Conservation (phyloP, 1,139 yeast genomes). For the Blastobotrys proliferans region DNA sequence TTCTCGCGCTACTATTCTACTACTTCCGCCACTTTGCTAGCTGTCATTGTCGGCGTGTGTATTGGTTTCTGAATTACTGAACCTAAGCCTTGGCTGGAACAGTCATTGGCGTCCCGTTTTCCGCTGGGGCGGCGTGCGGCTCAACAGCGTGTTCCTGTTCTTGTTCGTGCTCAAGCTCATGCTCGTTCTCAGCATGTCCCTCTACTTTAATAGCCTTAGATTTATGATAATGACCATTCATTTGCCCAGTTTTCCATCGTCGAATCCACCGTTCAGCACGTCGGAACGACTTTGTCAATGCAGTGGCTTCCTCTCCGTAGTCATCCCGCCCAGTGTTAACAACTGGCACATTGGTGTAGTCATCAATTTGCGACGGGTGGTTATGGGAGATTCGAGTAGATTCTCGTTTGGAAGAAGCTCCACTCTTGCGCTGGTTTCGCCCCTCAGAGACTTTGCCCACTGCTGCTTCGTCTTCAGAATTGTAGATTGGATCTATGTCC, state of each 20-base stretch:
- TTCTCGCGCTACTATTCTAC: slow-evolving; percentile 2
- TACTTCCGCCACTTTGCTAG: slow-evolving; percentile 4
- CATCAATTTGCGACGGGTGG: slow-evolving; percentile 1
- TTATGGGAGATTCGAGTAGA: not conserved
- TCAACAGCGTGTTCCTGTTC: slow-evolving; percentile 4
- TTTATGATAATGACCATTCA: slow-evolving; percentile 7
- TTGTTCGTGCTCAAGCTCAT: slow-evolving; percentile 2
- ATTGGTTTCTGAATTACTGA: slow-evolving; percentile 6
- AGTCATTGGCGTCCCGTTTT: too few species aligned
- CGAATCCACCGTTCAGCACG: slow-evolving; percentile 26
- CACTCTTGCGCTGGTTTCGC: not conserved
- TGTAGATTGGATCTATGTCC: slow-evolving; percentile 32
- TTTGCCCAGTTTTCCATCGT: slow-evolving; percentile 20
- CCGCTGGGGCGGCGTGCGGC: too few species aligned
- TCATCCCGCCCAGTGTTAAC: slow-evolving; percentile 17
- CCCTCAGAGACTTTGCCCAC: slow-evolving; percentile 4
- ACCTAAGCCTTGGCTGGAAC: too few species aligned
- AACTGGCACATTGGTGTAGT: slow-evolving; percentile 4
- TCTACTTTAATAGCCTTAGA: slow-evolving; percentile 1
- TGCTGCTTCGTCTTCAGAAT: slow-evolving; percentile 30
- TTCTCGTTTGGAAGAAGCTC: not conserved
- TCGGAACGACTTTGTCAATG: slow-evolving; percentile 24
- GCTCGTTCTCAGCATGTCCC: slow-evolving; percentile 3
- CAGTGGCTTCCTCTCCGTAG: slow-evolving; percentile 28
- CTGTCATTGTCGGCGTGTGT: slow-evolving; percentile 6